Conservation (phyloP, 192 early-diverging fungal species). For the Chytriomyces confervae region DNA sequence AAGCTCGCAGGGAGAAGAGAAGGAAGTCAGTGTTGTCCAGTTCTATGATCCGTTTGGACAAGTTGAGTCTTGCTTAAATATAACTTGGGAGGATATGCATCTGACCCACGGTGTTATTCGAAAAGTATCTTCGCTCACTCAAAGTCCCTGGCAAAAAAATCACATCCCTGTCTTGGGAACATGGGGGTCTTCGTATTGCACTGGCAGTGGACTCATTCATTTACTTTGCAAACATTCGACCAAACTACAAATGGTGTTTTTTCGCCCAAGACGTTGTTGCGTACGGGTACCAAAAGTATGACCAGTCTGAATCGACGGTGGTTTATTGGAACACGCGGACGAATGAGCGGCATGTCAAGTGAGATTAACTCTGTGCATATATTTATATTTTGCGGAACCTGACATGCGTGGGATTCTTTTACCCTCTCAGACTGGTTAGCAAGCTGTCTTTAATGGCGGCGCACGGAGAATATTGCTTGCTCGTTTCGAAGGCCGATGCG, state of each 20-base stretch:
- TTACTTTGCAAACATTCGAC: conserved; percentile 68
- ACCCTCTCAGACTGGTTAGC: conserved; percentile 38
- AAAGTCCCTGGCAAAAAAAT: conserved; percentile 66
- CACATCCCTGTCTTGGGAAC: conserved; percentile 63
- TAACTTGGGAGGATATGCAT: no score
- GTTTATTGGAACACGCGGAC: conserved; percentile 66
- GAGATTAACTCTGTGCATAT: neutral
- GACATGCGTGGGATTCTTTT: neutral
- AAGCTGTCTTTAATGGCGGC: conserved; percentile 52
- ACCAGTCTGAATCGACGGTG: conserved; percentile 49
- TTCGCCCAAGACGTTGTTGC: conserved; percentile 58
- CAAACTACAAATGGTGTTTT: conserved; percentile 59
- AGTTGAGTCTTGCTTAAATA: no score
- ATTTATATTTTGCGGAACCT: neutral
- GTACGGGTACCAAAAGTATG: conserved; percentile 52
- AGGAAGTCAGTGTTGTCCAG: conserved; percentile 61
- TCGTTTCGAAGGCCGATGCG: conserved; percentile 55
- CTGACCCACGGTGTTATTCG: no score
- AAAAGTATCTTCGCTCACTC: conserved; percentile 58
- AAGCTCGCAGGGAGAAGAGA: conserved; percentile 61
- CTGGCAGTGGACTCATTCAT: conserved; percentile 66
- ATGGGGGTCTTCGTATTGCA: conserved; percentile 60
- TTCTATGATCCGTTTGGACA: conserved; percentile 62
- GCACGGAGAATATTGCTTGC: conserved; percentile 53
- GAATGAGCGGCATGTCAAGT: conserved; percentile 59